Conservation (phyloP, 2,329 filamentous ascomycete species). For the Aspergillus felis region DNA sequence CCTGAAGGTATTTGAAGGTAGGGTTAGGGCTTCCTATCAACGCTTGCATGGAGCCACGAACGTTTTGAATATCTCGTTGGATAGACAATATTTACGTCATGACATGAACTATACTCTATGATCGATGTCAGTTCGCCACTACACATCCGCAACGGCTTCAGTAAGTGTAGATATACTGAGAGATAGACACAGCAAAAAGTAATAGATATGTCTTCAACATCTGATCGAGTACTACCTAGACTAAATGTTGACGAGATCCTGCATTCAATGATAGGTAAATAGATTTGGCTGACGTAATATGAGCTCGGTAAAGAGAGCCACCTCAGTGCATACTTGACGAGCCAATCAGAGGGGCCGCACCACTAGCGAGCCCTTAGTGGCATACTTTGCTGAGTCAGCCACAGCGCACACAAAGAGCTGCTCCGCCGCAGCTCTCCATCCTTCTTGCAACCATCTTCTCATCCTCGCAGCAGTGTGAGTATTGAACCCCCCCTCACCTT, state of each 20-base stretch:
- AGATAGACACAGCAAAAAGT: background rate
- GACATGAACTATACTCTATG: background rate
- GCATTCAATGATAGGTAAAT: no score
- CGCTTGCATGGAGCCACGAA: background rate
- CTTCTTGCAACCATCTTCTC: conserved; percentile 43
- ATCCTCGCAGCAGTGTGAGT: conserved; percentile 45
- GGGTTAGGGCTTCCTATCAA: conserved; percentile 9
- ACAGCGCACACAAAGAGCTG: conserved; percentile 39
- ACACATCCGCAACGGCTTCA: background rate
- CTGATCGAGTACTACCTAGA: background rate
- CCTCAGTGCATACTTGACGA: background rate
- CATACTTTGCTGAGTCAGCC: conserved; percentile 34
- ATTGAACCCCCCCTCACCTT: conserved; percentile 6
- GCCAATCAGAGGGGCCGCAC: conserved; percentile 12
- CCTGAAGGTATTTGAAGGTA: conserved; percentile 3
- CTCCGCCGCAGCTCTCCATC: conserved; percentile 29
- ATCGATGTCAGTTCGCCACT: background rate
- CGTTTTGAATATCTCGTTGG: background rate
- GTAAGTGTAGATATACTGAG: background rate
- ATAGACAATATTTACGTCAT: conserved; percentile 3
- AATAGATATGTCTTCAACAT: background rate
- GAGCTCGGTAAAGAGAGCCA: conserved; percentile 16
- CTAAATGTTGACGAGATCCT: background rate
- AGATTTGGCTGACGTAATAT: conserved; percentile 10
- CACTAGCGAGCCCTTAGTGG: conserved; percentile 31